phyloP scores from a whole-genome alignment of 2,329 filamentous ascomycete species.

The Nigrospora sphaerica region DNA sequence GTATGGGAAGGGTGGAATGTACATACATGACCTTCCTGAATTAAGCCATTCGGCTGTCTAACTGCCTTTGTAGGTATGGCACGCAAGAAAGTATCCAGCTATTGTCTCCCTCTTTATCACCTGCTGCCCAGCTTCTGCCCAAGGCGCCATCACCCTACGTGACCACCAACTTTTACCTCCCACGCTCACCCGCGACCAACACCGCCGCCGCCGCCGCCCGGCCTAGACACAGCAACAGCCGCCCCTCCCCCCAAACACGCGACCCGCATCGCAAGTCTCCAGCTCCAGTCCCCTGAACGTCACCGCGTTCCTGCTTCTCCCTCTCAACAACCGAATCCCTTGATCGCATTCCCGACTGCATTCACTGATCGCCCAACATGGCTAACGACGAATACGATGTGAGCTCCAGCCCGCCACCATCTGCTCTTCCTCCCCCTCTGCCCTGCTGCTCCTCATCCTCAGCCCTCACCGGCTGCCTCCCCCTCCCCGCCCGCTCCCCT shows the following conservation, averaged over 20 bases:
- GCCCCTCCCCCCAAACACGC: slow-evolving; percentile 1
- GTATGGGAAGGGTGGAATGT: too few relatives aligned
- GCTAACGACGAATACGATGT: slow-evolving; percentile 99
- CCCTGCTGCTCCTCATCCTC: slow-evolving; percentile 11
- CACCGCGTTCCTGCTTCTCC: slow-evolving; percentile 2
- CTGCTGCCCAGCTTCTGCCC: too few relatives aligned
- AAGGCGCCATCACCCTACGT: too few relatives aligned
- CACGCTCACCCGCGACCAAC: background rate
- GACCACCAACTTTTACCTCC: too few relatives aligned
- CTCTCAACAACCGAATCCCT: slow-evolving; percentile 5
- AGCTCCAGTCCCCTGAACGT: slow-evolving; percentile 2
- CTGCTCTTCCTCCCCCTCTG: slow-evolving; percentile 15
- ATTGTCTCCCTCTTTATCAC: too few relatives aligned
- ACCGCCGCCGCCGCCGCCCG: too few relatives aligned
- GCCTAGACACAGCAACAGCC: slow-evolving; percentile 1
- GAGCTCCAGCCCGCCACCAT: slow-evolving; percentile 32
- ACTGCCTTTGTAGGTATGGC: too few relatives aligned
- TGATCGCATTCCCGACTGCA: background rate
- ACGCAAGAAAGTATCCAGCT: too few relatives aligned
- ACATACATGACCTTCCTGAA: too few relatives aligned
- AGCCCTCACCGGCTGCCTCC: slow-evolving; percentile 6
- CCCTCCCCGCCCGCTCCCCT: slow-evolving; percentile 10
- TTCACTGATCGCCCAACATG: slow-evolving; percentile 52
- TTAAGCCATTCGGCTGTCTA: too few relatives aligned
- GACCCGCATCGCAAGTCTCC: slow-evolving; percentile 3